Percentiles rank a stretch among this genome's conserved stretches.
These are phyloP conservation scores for Medicago lupulina DNA, from an alignment of 306 rosid genomes.

Conservation along the genomic window DNA sequence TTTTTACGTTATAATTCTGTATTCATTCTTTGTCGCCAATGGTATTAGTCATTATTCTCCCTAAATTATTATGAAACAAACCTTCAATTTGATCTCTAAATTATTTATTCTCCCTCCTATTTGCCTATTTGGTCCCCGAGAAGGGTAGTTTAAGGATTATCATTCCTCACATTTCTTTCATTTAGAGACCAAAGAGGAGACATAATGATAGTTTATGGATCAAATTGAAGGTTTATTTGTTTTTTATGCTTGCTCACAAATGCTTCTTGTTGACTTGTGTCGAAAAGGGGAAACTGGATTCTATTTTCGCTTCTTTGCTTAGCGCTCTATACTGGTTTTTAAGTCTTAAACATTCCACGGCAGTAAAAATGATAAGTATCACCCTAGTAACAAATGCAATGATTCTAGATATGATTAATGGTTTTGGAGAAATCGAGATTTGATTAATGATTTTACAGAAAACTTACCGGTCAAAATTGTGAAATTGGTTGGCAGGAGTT, in stretches of 20 bases:
- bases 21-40: no score
- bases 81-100: no score
- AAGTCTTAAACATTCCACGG: no score
- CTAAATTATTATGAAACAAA: no score
- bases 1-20: no score
- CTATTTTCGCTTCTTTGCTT: slow-evolving; percentile 13
- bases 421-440: background rate
- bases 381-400: no score
- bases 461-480: background rate
- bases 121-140: no score
- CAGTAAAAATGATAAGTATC: no score
- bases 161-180: background rate
- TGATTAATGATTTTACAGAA: slow-evolving; percentile 1
- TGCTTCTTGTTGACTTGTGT: slow-evolving; percentile 30
- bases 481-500: slow-evolving; percentile 5
- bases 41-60: no score
- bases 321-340: slow-evolving; percentile 16
- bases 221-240: background rate
- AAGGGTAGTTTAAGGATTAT: background rate
- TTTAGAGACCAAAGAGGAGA: background rate
- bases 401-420: background rate
- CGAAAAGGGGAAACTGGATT: slow-evolving; percentile 5
- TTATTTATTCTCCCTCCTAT: no score
- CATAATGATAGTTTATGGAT: background rate
- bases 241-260: slow-evolving; percentile 20